A percentile compares a stretch with the other conserved stretches of the same genome.
phyloP scores from a whole-genome alignment of 164 flowering plant species.

The Tinospora cordifolia region DNA sequence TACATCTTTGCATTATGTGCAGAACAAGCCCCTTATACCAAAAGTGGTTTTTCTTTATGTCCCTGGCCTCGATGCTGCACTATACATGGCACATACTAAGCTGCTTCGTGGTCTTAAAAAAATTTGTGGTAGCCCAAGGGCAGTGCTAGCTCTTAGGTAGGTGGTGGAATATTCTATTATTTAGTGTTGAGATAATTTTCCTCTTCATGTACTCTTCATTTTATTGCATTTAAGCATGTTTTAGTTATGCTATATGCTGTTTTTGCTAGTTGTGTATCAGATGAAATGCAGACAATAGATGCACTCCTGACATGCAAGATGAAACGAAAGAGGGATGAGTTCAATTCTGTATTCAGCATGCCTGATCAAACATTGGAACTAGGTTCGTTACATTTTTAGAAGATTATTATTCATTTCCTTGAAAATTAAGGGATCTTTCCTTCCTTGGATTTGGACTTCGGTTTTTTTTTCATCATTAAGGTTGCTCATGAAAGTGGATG shows the following conservation, averaged over 20 bases:
- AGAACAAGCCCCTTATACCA: constrained; percentile 92
- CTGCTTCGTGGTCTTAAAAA: constrained; percentile 48
- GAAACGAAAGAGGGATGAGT: constrained; percentile 62
- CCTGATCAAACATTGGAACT: constrained; percentile 30
- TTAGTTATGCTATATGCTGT: constrained; percentile 18
- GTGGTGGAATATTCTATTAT: constrained; percentile 16
- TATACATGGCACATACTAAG: constrained; percentile 70
- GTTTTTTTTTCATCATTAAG: neutral
- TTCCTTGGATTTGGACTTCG: neutral
- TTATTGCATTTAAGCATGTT: too few relatives aligned
- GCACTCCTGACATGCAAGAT: constrained; percentile 70
- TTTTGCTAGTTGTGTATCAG: constrained; percentile 75
- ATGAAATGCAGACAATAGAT: constrained; percentile 89
- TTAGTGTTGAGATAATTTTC: neutral
- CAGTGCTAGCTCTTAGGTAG: constrained; percentile 86
- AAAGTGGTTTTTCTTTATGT: constrained; percentile 90
- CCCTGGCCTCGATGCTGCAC: constrained; percentile 95
- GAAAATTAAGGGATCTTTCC: neutral
- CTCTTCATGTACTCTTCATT: constrained; percentile 1
- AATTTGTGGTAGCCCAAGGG: constrained; percentile 70
- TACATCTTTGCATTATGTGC: constrained; percentile 30
- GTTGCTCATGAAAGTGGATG: too few relatives aligned
- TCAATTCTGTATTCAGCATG: constrained; percentile 19
- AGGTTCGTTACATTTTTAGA: constrained; percentile 29
- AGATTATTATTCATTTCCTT: neutral